A percentile compares a stretch with the other conserved stretches of the same genome.
These are phyloP conservation scores for Aspergillus homomorphus DNA, from an alignment of 495 filamentous ascomycete genomes.

Conservation along the genomic window DNA sequence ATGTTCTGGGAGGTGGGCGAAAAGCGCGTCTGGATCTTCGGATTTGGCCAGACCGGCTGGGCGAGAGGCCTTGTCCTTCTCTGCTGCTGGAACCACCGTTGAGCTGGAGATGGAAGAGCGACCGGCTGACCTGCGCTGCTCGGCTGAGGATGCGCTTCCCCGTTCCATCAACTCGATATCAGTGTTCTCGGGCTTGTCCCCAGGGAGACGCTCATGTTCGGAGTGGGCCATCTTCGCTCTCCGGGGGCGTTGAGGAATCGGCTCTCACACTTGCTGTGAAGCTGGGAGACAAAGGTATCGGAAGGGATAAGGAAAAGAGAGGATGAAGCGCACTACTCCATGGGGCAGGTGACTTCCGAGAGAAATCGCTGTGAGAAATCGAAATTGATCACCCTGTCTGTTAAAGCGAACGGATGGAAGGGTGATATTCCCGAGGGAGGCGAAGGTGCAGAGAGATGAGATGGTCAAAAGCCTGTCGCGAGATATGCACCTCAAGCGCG, in stretches of 20 bases:
- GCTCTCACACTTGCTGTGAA: background rate
- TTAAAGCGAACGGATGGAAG: background rate
- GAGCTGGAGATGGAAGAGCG: slow-evolving; percentile 26
- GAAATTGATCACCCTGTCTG: background rate
- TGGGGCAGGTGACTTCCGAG: slow-evolving; percentile 2
- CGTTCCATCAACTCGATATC: slow-evolving; percentile 6
- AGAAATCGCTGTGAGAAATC: background rate
- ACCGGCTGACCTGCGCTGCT: slow-evolving; percentile 16
- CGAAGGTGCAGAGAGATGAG: background rate
- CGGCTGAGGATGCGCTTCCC: slow-evolving; percentile 1
- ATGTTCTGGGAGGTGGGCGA: slow-evolving; percentile 40
- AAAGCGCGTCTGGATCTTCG: slow-evolving; percentile 33
- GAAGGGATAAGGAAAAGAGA: background rate
- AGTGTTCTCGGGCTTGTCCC: slow-evolving; percentile 14
- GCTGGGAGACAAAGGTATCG: background rate
- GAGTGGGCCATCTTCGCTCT: slow-evolving; percentile 5
- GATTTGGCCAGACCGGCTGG: slow-evolving; percentile 11
- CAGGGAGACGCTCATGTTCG: background rate
- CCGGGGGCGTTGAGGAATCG: background rate
- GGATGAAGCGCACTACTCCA: slow-evolving; percentile 12
- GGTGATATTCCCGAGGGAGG: background rate
- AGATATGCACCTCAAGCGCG: slow-evolving; percentile 4
- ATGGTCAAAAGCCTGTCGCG: background rate
- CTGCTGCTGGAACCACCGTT: slow-evolving; percentile 13
- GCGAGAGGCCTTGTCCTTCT: slow-evolving; percentile 21